These are phyloP conservation scores for Colletotrichum eleusines DNA, from an alignment of 2,329 filamentous ascomycete species.

Conservation along the genomic window DNA sequence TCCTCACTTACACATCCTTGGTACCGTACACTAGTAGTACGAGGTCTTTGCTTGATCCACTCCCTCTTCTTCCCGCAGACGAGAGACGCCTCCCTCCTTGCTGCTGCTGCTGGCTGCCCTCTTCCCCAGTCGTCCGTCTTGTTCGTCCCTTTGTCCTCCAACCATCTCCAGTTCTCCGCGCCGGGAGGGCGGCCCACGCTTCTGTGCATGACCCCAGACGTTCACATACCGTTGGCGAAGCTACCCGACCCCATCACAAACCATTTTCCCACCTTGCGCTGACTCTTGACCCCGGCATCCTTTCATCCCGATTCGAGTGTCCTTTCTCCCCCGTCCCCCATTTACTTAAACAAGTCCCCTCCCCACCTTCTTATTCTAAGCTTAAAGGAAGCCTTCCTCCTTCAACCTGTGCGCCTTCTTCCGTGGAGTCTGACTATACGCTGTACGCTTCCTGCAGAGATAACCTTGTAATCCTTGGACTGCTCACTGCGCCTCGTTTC, in stretches of 20 bases:
- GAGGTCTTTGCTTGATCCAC: constrained; percentile 33
- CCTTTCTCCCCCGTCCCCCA: constrained; percentile 5
- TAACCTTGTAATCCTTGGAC: neutral
- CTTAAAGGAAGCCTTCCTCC: neutral
- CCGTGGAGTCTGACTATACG: constrained; percentile 26
- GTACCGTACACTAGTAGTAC: constrained; percentile 5
- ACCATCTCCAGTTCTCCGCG: constrained; percentile 39
- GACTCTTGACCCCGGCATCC: constrained; percentile 31
- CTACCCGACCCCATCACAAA: constrained; percentile 28
- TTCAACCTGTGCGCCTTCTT: constrained; percentile 29
- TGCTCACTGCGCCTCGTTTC: neutral
- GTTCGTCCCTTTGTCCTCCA: constrained; percentile 6
- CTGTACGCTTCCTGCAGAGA: constrained; percentile 6
- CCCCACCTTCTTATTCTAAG: constrained; percentile 24
- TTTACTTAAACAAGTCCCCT: constrained; percentile 35
- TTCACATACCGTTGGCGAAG: constrained; percentile 12
- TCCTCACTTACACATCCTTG: neutral
- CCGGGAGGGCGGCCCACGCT: constrained; percentile 23
- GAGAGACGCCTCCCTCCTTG: constrained; percentile 18
- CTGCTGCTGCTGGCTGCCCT: too few species aligned
- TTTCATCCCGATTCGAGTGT: constrained; percentile 29
- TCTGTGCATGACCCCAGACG: constrained; percentile 39
- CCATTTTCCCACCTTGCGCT: constrained; percentile 33
- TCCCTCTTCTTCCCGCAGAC: constrained; percentile 35
- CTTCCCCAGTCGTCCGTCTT: constrained; percentile 3